Evolutionary conservation across 1,284 basidiomycete species (phyloP).

Genomic region (Neonothopanus nambi): DNA sequence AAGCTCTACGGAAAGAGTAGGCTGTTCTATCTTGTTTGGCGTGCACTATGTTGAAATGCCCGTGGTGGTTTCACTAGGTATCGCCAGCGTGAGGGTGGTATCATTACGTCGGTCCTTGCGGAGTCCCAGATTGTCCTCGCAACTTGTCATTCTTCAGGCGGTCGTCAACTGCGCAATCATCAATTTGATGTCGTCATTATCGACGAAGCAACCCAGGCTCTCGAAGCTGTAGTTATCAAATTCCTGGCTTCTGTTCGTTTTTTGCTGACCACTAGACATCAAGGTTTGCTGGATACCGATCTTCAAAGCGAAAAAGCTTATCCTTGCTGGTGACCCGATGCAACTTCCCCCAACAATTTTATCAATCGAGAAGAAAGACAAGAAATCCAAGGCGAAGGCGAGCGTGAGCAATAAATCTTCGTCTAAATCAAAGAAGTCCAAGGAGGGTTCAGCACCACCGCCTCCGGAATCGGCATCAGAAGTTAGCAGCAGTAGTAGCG

Average conservation of each 20-base stretch:
- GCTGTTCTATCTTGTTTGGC: slow-evolving; percentile 22
- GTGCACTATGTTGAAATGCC: background rate
- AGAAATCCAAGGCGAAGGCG: slow-evolving; percentile 24
- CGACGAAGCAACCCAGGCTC: slow-evolving; percentile 94
- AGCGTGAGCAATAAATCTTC: slow-evolving; percentile 11
- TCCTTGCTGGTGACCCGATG: slow-evolving; percentile 89
- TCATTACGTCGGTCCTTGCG: slow-evolving; percentile 77
- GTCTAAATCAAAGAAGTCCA: slow-evolving; percentile 21
- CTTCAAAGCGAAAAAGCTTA: slow-evolving; percentile 84
- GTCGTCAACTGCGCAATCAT: slow-evolving; percentile 72
- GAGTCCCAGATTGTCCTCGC: slow-evolving; percentile 86
- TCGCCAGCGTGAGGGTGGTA: slow-evolving; percentile 82
- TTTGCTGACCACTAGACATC: slow-evolving; percentile 2
- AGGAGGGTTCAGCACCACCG: slow-evolving; percentile 12
- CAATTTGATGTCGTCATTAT: slow-evolving; percentile 92
- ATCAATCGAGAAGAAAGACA: slow-evolving; percentile 48
- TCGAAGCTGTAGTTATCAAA: slow-evolving; percentile 74
- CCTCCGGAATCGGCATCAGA: slow-evolving; percentile 4
- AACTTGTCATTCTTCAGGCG: slow-evolving; percentile 91
- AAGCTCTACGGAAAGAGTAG: slow-evolving; percentile 87
- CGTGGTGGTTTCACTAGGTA: slow-evolving; percentile 54
- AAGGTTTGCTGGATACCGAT: slow-evolving; percentile 96
- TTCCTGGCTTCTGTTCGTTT: slow-evolving; percentile 3
- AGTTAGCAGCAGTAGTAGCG: background rate
- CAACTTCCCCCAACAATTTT: slow-evolving; percentile 93